Evolutionary conservation across 2,329 filamentous ascomycete species (phyloP).

Genomic region (Neopestalotiopsis sp.): DNA sequence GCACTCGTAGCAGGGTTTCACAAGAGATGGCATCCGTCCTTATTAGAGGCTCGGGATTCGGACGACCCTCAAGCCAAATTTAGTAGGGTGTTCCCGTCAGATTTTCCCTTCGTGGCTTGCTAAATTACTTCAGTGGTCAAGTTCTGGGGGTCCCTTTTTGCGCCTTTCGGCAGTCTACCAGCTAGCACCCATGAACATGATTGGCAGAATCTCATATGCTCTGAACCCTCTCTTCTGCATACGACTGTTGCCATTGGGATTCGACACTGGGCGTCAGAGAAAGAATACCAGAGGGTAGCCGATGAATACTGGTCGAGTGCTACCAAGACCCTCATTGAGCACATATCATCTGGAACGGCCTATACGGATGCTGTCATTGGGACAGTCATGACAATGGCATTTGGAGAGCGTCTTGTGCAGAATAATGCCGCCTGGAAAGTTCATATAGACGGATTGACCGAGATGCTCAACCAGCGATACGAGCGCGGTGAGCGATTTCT

Average conservation of each 20-base stretch:
- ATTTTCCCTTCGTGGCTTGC: background rate
- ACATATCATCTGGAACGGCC: conserved; percentile 23
- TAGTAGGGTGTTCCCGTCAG: background rate
- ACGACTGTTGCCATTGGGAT: conserved; percentile 30
- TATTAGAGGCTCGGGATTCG: background rate
- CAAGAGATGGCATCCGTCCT: background rate
- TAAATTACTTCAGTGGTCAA: background rate
- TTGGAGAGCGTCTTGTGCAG: conserved; percentile 28
- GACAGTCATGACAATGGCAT: conserved; percentile 31
- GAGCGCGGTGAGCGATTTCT: conserved; percentile 17
- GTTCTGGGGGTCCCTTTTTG: conserved; percentile 2
- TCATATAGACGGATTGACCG: conserved; percentile 28
- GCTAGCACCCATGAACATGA: conserved; percentile 23
- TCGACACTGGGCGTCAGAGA: conserved; percentile 29
- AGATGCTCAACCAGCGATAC: conserved; percentile 23
- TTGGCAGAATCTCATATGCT: conserved; percentile 31
- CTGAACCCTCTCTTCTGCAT: conserved; percentile 31
- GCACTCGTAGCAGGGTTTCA: background rate
- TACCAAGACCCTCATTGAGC: conserved; percentile 27
- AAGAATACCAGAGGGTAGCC: conserved; percentile 27
- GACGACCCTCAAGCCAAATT: background rate
- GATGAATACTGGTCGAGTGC: conserved; percentile 26
- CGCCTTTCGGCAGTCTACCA: background rate
- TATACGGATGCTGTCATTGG: conserved; percentile 30
- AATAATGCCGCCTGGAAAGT: conserved; percentile 28